Evolutionary conservation across 176 grass and related monocot species (phyloP), one percentile per base, ranked within the genome.

Genomic region (Rhynchospora breviuscula): DNA sequence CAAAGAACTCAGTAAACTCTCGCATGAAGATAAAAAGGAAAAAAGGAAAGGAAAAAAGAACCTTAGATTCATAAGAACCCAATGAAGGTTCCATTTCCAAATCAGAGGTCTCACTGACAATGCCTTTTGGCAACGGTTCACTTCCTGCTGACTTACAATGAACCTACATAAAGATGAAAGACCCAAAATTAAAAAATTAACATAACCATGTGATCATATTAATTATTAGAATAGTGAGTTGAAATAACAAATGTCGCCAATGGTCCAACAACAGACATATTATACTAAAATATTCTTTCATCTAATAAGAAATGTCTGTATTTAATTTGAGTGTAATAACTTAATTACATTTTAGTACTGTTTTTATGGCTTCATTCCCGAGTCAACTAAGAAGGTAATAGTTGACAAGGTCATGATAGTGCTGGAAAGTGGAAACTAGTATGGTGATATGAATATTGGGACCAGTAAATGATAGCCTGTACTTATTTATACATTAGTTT

Each of bases 101-200:
- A 85, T 98, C 88, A 79, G 95, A 90, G 15, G 79, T 94, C 48
- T 78, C 81, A 18, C 86, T 85, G 61, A 94, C 87, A 73, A 98
- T 94, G 61, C 95, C 95, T 86, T 85, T 88, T 12, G 95, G 95
- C 87, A 98, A 85, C 18, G 85, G 31, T 64, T 98, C 89, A 81
- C 89, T 94, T 74, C 95, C 95, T 66, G 83, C 46, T 26, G 92
- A 79, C 15, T 82, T 84, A 83, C 84, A 87, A 49, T 78, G 86
- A 45, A 51, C 83, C 95, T 98, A 85, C 21, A 91, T 59, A n/a
- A n/a, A 80, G 21, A 58, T 81, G 49, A 11, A 40, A 78, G 31
- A n/a, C 57, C 76, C 66, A 35, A 9, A 73, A 56, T 52, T 58
- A 58, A 15, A 57, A 59, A 7, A 59, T 40, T 79, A 22, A 47